These are phyloP conservation scores for Clonostachys byssicola DNA, from an alignment of 2,329 filamentous ascomycete genomes.

Conservation along the genomic window DNA sequence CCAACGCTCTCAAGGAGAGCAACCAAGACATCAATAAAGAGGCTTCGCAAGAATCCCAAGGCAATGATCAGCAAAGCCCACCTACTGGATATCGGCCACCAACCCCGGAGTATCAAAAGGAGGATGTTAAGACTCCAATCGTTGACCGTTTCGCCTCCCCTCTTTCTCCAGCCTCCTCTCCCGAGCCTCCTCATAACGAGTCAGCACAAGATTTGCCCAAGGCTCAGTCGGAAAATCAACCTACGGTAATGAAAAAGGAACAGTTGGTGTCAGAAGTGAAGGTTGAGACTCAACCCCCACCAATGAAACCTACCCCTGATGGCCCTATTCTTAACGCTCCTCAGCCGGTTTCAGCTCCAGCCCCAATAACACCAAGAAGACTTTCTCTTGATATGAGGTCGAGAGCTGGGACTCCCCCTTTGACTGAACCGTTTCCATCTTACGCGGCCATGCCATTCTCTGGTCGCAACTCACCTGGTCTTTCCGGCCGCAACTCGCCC, in stretches of 20 bases:
- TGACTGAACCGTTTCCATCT: conserved; percentile 12
- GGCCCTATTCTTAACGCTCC: neutral
- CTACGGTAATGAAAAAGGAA: conserved; percentile 3
- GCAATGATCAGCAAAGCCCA: neutral
- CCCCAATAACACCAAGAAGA: neutral
- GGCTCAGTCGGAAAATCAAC: conserved; percentile 7
- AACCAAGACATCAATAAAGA: neutral
- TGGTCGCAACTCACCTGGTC: conserved; percentile 1
- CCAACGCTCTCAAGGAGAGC: no score
- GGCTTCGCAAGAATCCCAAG: neutral
- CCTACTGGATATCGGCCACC: conserved; percentile 27
- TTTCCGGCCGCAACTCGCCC: neutral
- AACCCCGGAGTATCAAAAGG: conserved; percentile 42
- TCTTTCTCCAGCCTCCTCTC: conserved; percentile 38
- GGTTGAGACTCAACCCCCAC: no score
- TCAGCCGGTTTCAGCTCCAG: conserved; percentile 9
- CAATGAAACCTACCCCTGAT: no score
- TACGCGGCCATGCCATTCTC: conserved; percentile 3
- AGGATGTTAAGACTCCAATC: conserved; percentile 30
- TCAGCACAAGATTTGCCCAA: conserved; percentile 3
- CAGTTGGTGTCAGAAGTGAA: no score
- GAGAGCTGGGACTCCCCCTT: conserved; percentile 3
- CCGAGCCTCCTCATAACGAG: conserved; percentile 22
- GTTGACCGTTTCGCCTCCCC: conserved; percentile 32
- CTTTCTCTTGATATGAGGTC: no score